These are phyloP conservation scores for Colletotrichum tamarilloi DNA, from an alignment of 2,329 filamentous ascomycete species.

Conservation along the genomic window DNA sequence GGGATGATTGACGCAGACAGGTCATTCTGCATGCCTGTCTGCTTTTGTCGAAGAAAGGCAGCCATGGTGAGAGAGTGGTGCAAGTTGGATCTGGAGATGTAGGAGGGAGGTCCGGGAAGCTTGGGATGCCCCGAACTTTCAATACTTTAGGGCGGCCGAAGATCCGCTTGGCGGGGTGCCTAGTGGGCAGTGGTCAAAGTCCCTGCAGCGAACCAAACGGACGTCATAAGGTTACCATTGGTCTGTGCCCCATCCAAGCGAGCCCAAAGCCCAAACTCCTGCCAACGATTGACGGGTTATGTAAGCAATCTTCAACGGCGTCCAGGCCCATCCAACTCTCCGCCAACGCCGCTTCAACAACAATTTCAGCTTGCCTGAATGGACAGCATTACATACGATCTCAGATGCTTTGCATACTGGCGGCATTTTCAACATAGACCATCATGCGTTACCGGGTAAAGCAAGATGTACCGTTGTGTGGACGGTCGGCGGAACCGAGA, in stretches of 20 bases:
- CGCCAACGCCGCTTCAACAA: not conserved
- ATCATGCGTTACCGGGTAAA: no score
- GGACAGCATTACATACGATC: not conserved
- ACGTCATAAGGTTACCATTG: slow-evolving; percentile 28
- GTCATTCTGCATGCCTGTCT: slow-evolving; percentile 92
- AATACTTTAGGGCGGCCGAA: slow-evolving; percentile 21
- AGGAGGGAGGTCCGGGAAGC: slow-evolving; percentile 10
- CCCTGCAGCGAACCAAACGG: slow-evolving; percentile 22
- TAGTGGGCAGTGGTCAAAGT: slow-evolving; percentile 16
- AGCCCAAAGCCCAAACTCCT: slow-evolving; percentile 4
- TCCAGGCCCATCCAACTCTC: not conserved
- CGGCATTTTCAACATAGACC: not conserved
- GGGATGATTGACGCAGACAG: slow-evolving; percentile 84
- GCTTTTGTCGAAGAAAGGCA: slow-evolving; percentile 89
- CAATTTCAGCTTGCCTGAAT: not conserved
- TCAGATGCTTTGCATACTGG: not conserved
- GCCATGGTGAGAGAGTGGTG: slow-evolving; percentile 33
- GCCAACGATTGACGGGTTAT: not conserved
- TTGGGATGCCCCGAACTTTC: slow-evolving; percentile 17
- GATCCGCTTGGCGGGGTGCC: slow-evolving; percentile 30
- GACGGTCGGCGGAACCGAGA: not conserved
- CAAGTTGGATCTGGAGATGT: slow-evolving; percentile 34
- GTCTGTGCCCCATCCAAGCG: slow-evolving; percentile 5
- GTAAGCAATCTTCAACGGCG: not conserved
- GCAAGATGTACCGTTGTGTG: no score